Evolutionary conservation across 148 eudicot species (phyloP).

Genomic region (Rhododendron vialii): DNA sequence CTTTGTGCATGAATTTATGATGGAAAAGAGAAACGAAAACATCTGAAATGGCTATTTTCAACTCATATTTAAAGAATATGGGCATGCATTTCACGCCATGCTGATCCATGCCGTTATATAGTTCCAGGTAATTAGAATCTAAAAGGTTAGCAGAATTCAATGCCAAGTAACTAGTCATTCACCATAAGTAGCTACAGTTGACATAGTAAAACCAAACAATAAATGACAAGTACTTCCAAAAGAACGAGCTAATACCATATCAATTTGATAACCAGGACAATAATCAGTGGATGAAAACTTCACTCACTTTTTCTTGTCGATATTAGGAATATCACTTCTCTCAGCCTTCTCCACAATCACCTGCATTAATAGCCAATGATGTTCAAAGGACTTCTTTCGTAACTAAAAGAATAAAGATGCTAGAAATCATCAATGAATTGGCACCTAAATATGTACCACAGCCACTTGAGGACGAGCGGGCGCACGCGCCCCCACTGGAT

Average conservation of each 20-base stretch:
- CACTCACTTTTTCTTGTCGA: slow-evolving; percentile 67
- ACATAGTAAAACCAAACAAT: no score
- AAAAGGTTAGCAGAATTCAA: background rate
- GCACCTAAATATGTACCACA: background rate
- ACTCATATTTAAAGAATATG: background rate
- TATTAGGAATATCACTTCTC: slow-evolving; percentile 67
- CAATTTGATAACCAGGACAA: background rate
- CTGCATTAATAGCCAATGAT: slow-evolving; percentile 14
- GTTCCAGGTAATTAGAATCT: background rate
- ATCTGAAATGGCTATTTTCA: background rate
- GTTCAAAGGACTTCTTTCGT: background rate
- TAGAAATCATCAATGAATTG: background rate
- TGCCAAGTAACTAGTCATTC: background rate
- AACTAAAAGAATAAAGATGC: background rate
- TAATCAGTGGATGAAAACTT: background rate
- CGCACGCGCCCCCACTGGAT: no score
- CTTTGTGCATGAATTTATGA: background rate
- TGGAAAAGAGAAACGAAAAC: background rate
- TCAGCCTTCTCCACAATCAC: slow-evolving; percentile 76
- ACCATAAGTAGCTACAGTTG: background rate
- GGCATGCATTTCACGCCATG: background rate
- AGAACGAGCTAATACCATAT: background rate
- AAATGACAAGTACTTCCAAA: background rate
- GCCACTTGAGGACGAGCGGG: no score
- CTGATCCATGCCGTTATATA: background rate